A percentile compares a stretch with the other conserved stretches of the same genome.
Conservation (phyloP, 73 alveolate genomes). For the Tetrahymena thermophila region DNA sequence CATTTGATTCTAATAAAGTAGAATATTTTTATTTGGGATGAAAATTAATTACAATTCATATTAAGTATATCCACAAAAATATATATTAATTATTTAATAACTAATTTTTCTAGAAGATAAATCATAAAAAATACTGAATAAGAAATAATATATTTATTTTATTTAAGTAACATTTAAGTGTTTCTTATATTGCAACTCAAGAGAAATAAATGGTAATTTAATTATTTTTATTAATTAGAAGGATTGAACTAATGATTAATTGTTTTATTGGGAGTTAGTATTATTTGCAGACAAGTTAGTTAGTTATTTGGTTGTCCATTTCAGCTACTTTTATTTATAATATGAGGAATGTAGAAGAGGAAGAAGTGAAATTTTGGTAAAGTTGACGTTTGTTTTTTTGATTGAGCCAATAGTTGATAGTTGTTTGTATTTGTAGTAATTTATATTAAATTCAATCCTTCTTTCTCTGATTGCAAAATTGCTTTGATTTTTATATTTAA, state of each 20-base stretch:
- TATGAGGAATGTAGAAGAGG: neutral
- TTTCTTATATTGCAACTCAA: neutral
- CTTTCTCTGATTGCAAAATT: neutral
- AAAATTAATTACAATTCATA: too few species aligned
- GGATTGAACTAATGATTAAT: neutral
- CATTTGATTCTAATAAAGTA: neutral
- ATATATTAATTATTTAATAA: too few species aligned
- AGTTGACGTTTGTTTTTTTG: neutral
- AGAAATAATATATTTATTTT: neutral
- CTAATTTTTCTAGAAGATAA: neutral
- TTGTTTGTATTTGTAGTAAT: neutral
- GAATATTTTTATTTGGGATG: too few species aligned
- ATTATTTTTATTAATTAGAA: too few species aligned
- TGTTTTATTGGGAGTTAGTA: neutral
- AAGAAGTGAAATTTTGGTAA: neutral
- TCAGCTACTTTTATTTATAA: neutral
- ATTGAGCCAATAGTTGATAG: neutral
- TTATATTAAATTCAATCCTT: neutral
- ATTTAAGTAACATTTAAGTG: neutral
- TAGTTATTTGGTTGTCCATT: neutral
- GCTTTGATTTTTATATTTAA: neutral
- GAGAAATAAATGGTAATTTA: neutral
- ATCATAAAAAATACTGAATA: neutral
- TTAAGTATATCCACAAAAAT: neutral
- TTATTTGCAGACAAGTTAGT: neutral